Percentiles rank a stretch among this genome's conserved stretches.
phyloP scores from a whole-genome alignment of 768 basidiomycete species.

The Omphalotus guepiniiformis region DNA sequence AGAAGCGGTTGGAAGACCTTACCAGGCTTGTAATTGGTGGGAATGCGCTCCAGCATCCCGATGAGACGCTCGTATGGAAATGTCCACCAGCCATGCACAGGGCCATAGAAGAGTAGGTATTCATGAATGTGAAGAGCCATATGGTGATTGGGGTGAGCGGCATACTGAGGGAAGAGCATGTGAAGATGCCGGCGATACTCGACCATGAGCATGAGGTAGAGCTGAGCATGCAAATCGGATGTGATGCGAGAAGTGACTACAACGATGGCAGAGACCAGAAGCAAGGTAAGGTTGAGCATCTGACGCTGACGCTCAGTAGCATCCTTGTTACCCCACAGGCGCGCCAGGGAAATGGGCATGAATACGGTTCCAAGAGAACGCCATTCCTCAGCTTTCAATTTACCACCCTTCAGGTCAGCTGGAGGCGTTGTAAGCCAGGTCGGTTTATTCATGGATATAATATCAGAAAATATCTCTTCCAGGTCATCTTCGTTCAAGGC shows the following conservation, averaged over 20 bases:
- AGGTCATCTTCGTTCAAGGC: too few species aligned
- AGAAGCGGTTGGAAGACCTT: too few species aligned
- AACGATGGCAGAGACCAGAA: constrained; percentile 24
- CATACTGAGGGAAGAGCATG: constrained; percentile 15
- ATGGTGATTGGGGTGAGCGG: constrained; percentile 27
- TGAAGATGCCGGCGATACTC: constrained; percentile 20
- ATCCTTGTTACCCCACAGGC: constrained; percentile 21
- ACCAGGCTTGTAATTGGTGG: constrained; percentile 21
- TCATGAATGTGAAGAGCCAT: constrained; percentile 24
- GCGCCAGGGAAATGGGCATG: constrained; percentile 23
- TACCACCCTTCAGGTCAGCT: too few species aligned
- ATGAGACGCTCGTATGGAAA: constrained; percentile 28
- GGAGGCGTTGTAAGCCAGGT: too few species aligned
- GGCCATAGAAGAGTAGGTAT: constrained; percentile 25
- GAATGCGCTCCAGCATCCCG: constrained; percentile 18
- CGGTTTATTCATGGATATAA: too few species aligned
- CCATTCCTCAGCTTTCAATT: constrained; percentile 32
- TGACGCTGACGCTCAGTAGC: constrained; percentile 7
- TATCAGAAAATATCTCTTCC: too few species aligned
- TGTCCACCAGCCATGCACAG: constrained; percentile 30
- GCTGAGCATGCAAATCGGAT: constrained; percentile 11
- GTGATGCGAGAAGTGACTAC: constrained; percentile 18
- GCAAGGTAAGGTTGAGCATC: constrained; percentile 23
- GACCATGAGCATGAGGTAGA: constrained; percentile 20
- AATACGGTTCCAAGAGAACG: constrained; percentile 20